Evolutionary conservation across 225 moss, liverwort and hornwort genomes (phyloP).

Genomic region (Sphagnum contortum): DNA sequence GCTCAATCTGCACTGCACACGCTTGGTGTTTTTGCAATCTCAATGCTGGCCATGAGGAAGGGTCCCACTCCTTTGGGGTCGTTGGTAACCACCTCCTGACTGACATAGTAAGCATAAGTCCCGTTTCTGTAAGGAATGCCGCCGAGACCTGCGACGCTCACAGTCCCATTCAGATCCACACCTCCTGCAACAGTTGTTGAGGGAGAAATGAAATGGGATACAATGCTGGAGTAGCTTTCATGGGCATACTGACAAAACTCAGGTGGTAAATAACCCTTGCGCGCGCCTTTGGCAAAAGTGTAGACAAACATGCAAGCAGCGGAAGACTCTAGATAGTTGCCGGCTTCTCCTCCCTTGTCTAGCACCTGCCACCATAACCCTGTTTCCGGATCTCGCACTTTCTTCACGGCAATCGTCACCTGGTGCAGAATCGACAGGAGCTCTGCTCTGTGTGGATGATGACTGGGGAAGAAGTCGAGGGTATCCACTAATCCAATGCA

Average conservation of each 20-base stretch:
- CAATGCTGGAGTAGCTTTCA: slow-evolving; percentile 38
- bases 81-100: slow-evolving; percentile 50
- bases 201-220: slow-evolving; percentile 23
- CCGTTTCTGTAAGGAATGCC: slow-evolving; percentile 51
- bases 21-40: slow-evolving; percentile 10
- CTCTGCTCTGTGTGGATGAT: slow-evolving; percentile 25
- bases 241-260: slow-evolving; percentile 8
- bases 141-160: slow-evolving; percentile 54
- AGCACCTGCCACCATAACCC: slow-evolving; percentile 78
- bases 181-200: slow-evolving; percentile 15
- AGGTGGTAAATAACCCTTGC: slow-evolving; percentile 33
- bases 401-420: slow-evolving; percentile 21
- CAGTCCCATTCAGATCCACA: slow-evolving; percentile 41
- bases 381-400: slow-evolving; percentile 44
- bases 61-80: slow-evolving; percentile 65
- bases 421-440: slow-evolving; percentile 31
- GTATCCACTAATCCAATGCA: slow-evolving; percentile 49
- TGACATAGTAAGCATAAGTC: slow-evolving; percentile 54
- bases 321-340: slow-evolving; percentile 63
- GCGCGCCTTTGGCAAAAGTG: slow-evolving; percentile 36
- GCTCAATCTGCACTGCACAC: no score
- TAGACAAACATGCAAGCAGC: slow-evolving; percentile 50
- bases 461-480: slow-evolving; percentile 33
- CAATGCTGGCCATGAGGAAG: slow-evolving; percentile 48
- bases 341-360: slow-evolving; percentile 19